Base-by-base conservation (phyloP, 768 basidiomycete genomes). In the Lactifluus echinatus region DNA sequence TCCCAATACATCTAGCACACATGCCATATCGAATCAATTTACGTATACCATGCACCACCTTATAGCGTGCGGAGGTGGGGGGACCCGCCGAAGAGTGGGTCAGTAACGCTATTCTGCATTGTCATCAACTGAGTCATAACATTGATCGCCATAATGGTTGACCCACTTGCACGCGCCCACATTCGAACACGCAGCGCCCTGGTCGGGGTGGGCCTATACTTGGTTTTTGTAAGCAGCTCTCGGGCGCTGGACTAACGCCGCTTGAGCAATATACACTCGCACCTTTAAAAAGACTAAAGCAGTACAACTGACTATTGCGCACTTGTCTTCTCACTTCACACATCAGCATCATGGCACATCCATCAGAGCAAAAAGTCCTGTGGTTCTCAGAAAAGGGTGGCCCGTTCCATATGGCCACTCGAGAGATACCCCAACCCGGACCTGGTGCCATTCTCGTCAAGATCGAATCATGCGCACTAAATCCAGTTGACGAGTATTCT, bases 391-490 rank as follows among this genome's bases (percentile, higher is more conserved):
- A 51, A 17, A 57, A 54, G 36, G 46, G 46, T 2, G 60, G 56
- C 2, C 43, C 23, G 15, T 57, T 39, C 33, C 49, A 48, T 2
- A 19, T 61, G 12, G 52, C 24, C 23, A 19, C 36, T 3, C 48
- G 52, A 31, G 37, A 51, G n/a, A 43, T 64, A 21, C 63, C 60
- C 10, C 34, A 33, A 26, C 61, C 65, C 11, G 57, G 61, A 4
- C 55, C 60, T 8, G 61, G 63, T 31, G 48, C 52, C 29, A 37
- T 64, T 14, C 61, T 64, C 26, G 58, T 66, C 29, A 66, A 58
- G 52, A 50, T 64, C 26, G 39, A 43, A 5, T 44, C 56, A 26
- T 50, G 48, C 19, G 62, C 58, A 1, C 42, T 68, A 33, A 65
- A 69, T 24, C 67, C 67, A 3, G 63, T 50, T 17, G 60, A 57